Conservation (phyloP, 106 monocot species). For the Ottelia alismoides region DNA sequence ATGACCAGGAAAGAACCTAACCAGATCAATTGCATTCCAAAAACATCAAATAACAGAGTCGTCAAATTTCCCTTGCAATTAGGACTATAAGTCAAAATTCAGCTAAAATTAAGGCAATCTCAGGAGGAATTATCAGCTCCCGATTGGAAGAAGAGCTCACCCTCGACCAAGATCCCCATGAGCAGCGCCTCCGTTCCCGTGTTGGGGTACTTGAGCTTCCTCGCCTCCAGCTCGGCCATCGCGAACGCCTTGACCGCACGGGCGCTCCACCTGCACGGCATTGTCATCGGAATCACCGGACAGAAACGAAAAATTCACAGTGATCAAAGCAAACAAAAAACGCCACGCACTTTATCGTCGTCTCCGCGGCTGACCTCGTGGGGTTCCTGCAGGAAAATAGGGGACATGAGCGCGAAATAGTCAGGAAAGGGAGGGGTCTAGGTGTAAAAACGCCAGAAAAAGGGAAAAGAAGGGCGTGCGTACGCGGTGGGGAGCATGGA, state of each 20-base stretch:
- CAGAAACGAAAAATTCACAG: background rate
- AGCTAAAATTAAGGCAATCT: too few species aligned
- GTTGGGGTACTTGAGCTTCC: constrained; percentile 81
- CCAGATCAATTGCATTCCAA: too few species aligned
- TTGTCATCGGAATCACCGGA: too few species aligned
- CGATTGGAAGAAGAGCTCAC: constrained; percentile 37
- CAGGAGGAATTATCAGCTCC: too few species aligned
- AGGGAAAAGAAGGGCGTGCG: background rate
- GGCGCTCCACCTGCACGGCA: constrained; percentile 7
- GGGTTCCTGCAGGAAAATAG: constrained; percentile 14
- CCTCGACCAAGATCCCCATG: constrained; percentile 86
- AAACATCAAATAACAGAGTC: too few species aligned
- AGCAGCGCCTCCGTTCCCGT: constrained; percentile 82
- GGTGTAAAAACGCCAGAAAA: background rate
- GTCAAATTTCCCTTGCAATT: too few species aligned
- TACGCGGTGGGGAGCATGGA: constrained; percentile 11
- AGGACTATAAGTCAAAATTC: too few species aligned
- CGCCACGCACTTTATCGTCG: background rate
- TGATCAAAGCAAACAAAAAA: background rate
- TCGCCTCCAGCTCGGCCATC: constrained; percentile 80
- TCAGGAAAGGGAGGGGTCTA: background rate
- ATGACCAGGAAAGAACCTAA: too few species aligned
- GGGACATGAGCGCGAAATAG: background rate
- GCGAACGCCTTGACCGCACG: constrained; percentile 76
- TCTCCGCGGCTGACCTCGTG: constrained; percentile 1